These are phyloP conservation scores for Ramalina peruviana DNA, from an alignment of 495 filamentous ascomycete genomes.

Conservation along the genomic window DNA sequence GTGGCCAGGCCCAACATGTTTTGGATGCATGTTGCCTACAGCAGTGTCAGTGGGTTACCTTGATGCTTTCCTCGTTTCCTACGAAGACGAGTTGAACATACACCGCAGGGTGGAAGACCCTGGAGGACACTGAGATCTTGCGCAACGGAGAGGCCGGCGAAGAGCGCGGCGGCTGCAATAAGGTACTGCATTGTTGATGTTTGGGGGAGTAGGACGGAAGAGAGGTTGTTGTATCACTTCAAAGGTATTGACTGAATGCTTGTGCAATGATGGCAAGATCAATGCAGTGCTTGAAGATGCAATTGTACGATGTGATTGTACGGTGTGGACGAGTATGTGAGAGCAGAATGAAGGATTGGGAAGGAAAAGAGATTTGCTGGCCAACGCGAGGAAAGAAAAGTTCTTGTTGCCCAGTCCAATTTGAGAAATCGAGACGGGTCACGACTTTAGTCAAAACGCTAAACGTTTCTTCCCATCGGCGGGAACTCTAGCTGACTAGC, in stretches of 20 bases:
- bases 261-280: neutral
- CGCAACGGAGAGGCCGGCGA: constrained; percentile 9
- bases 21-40: constrained; percentile 52
- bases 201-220: neutral
- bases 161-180: constrained; percentile 9
- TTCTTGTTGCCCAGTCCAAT: too few relatives aligned
- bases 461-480: too few relatives aligned
- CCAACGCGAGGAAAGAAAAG: neutral
- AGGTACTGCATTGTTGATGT: constrained; percentile 9
- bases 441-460: too few relatives aligned
- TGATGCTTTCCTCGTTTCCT: constrained; percentile 7
- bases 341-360: neutral
- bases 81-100: constrained; percentile 1
- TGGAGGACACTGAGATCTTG: constrained; percentile 10
- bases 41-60: constrained; percentile 35
- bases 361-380: neutral
- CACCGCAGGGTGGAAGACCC: constrained; percentile 14
- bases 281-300: neutral
- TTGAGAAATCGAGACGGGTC: too few relatives aligned
- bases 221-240: neutral
- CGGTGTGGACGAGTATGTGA: neutral
- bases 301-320: neutral
- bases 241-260: neutral
- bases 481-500: too few relatives aligned
- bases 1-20: constrained; percentile 56